Base-by-base conservation (phyloP, 208 protist genomes). In the Trypanosoma mega region DNA sequence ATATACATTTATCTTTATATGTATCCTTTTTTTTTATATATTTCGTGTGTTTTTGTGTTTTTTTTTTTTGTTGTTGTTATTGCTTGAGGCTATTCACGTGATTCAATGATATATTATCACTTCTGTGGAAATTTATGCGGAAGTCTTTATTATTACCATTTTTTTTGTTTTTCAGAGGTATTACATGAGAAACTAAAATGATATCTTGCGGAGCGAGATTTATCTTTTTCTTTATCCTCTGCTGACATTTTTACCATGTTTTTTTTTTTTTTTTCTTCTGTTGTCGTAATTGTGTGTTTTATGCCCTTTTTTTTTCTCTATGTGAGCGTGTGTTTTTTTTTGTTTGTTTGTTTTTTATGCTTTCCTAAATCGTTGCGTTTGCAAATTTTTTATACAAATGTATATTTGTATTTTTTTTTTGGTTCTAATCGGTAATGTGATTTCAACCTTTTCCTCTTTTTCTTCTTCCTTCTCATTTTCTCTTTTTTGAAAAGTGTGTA, bases 241-340 rank as follows among this genome's bases (percentile, higher is more conserved):
- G n/a, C n/a, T n/a, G n/a, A n/a, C n/a, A n/a, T n/a, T n/a, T n/a
- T n/a, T n/a, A n/a, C n/a, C n/a, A n/a, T n/a, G n/a, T n/a, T n/a
- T n/a, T n/a, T n/a, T n/a, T n/a, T n/a, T n/a, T n/a, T n/a, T n/a
- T n/a, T n/a, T 41, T 52, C 37, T 20, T 57, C 45, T 67, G 21
- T 37, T 41, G 51, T 30, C 51, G 51, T 71, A 64, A 62, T 70
- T 66, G 51, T 70, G 21, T 51, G 8, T 37, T 29, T 62, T 37
- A 7, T 49, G 23, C 20, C 18, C 27, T 16, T 26, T 52, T 43
- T 34, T 62, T 68, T 16, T 47, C 49, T 31, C 33, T 5, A 21
- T 33, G 7, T 44, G 27, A 23, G 26, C 33, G n/a, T 50, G 24
- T 31, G 11, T 55, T 56, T 48, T 21, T 66, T 29, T 7, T 0